Conservation (phyloP, 768 basidiomycete species). For the Coprinopsis strossmayeri region DNA sequence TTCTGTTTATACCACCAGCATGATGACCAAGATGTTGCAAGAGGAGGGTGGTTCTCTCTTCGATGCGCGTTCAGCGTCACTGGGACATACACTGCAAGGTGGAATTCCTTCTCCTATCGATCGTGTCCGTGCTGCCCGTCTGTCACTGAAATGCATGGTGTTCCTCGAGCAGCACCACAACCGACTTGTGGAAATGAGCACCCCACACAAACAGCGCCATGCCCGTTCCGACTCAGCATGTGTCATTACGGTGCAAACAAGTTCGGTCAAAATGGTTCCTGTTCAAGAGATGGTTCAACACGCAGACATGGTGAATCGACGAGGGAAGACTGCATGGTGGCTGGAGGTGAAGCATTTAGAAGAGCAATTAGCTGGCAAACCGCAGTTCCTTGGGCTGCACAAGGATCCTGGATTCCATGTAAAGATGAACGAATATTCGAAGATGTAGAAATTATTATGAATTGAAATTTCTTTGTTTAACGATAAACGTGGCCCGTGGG, state of each 20-base stretch:
- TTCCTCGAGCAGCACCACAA: conserved; percentile 85
- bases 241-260: conserved; percentile 87
- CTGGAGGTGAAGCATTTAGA: conserved; percentile 55
- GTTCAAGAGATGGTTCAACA: conserved; percentile 79
- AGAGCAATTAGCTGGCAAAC: conserved; percentile 66
- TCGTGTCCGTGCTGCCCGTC: conserved; percentile 83
- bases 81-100: conserved; percentile 96
- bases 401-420: conserved; percentile 16
- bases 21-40: conserved; percentile 89
- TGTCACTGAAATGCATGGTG: conserved; percentile 88
- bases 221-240: conserved; percentile 68
- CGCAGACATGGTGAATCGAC: conserved; percentile 86
- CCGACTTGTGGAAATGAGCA: conserved; percentile 34
- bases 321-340: conserved; percentile 84
- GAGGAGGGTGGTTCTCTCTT: conserved; percentile 92
- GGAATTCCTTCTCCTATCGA: conserved; percentile 94
- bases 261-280: conserved; percentile 73
- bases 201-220: conserved; percentile 41
- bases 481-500: conserved; percentile 22
- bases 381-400: conserved; percentile 42
- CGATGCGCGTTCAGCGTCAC: conserved; percentile 90
- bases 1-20: conserved; percentile 81
- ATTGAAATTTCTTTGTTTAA: conserved; percentile 21
- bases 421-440: conserved; percentile 12
- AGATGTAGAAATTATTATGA: too few relatives aligned